Percentiles rank a stretch among this genome's conserved stretches.
Evolutionary conservation across 2,329 filamentous ascomycete genomes (phyloP).

Genomic region (Alternaria longipes): DNA sequence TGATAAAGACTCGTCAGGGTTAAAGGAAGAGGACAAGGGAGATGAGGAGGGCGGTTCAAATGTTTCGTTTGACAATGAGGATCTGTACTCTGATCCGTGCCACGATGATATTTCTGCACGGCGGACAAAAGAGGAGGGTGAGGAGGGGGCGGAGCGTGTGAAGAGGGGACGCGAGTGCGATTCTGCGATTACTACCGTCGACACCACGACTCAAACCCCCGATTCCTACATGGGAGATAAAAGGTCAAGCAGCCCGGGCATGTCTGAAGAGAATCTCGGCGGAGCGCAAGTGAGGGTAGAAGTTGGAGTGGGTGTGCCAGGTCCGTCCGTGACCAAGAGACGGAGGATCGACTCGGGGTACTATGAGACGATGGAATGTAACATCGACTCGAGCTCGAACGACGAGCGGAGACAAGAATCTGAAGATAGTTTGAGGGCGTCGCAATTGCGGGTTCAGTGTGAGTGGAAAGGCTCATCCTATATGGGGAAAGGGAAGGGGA

Average conservation of each 20-base stretch:
- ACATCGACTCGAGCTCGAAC: background rate
- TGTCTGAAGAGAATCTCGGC: background rate
- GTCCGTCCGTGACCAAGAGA: background rate
- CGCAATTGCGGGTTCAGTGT: background rate
- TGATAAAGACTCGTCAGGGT: background rate
- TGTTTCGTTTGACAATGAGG: background rate
- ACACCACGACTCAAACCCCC: background rate
- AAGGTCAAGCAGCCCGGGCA: accelerated
- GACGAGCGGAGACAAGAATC: background rate
- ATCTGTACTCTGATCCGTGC: background rate
- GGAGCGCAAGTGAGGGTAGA: accelerated
- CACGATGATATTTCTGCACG: background rate
- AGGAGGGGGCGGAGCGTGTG: no score
- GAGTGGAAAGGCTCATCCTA: background rate
- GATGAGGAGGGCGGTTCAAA: background rate
- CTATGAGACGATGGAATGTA: background rate
- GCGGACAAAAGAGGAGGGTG: background rate
- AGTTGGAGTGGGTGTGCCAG: background rate
- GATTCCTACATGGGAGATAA: accelerated
- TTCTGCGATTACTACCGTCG: background rate
- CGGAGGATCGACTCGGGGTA: background rate
- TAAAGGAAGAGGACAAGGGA: background rate
- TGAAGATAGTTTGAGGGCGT: background rate
- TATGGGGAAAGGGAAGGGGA: background rate
- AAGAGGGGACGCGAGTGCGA: no score